A percentile compares a stretch with the other conserved stretches of the same genome.
Evolutionary conservation across 371 early-diverging fungal genomes (phyloP).

Genomic region (Choanephora cucurbitarum): DNA sequence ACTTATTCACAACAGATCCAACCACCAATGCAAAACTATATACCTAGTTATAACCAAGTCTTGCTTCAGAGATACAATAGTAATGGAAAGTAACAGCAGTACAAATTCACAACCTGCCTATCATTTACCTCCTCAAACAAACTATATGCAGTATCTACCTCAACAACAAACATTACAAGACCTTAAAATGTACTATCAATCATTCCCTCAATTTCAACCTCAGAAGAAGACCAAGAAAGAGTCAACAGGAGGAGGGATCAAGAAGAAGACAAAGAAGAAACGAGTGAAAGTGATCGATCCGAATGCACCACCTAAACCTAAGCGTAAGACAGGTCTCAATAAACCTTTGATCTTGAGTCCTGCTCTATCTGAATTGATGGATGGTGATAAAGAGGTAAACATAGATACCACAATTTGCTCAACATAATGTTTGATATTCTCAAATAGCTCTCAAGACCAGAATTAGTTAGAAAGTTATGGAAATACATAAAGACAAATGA

Average conservation of each 20-base stretch:
- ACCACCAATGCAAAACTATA: conserved; percentile 7
- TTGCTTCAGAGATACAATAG: conserved; percentile 25
- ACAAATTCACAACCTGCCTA: conserved; percentile 15
- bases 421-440: too few relatives aligned
- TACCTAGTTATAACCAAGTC: conserved; percentile 7
- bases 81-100: conserved; percentile 16
- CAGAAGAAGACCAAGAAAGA: conserved; percentile 7
- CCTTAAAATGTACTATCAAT: conserved; percentile 8
- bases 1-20: conserved; percentile 7
- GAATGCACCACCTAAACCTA: conserved; percentile 53
- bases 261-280: conserved; percentile 24
- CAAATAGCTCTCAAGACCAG: conserved; percentile 55
- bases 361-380: conserved; percentile 50
- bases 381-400: conserved; percentile 53
- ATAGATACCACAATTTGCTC: too few relatives aligned
- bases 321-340: conserved; percentile 53
- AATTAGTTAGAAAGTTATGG: conserved; percentile 61
- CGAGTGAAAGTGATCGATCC: conserved; percentile 31
- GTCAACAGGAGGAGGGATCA: background rate
- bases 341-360: conserved; percentile 53
- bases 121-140: conserved; percentile 11
- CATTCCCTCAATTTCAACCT: conserved; percentile 7
- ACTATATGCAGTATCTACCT: conserved; percentile 13
- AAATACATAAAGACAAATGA: conserved; percentile 59
- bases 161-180: conserved; percentile 3